Evolutionary conservation across 371 early-diverging fungal species (phyloP), one percentile per base, ranked within the genome.

Genomic region (Dichotomocladium elegans): DNA sequence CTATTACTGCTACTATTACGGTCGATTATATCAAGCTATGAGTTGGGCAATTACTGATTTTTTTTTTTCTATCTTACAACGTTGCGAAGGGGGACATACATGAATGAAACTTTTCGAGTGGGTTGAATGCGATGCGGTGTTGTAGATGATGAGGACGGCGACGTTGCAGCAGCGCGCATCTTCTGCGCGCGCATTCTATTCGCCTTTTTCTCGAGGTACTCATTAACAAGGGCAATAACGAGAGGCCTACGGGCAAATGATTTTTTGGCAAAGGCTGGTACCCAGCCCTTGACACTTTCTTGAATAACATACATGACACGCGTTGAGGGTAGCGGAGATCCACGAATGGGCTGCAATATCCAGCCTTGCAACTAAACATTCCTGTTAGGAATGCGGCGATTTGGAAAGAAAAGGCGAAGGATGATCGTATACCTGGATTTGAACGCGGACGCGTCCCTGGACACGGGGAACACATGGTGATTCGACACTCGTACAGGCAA

Each of bases 401-500:
- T 3, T 31, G 11, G n/a, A 35, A 41, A 19, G 8, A 35, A 37
- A 33, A 11, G 11, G 29, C 24, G 44, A 14, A 26, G 12, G n/a
- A 21, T 29, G 10, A 6, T 30, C 10, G 4, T 30, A 70, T 31
- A 83, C 80, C 60, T 75, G 74, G 22, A 85, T 69, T 41, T 79
- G 70, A 8, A 76, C 69, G 34, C 88, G 72, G 40, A 78, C 70
- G 49, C 79, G 75, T 24, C 81, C 81, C 17, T 69, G 64, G 22
- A 81, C 70, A 19, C 64, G 68, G 17, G 86, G 86, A 47, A 86
- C 77, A 48, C 81, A 77, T 12, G 78, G 77, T 15, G 84, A 80
- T 44, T 85, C 81, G 43, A 82, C 78, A 45, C 83, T 83, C 9
- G 85, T 82, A 44, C 82, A 77, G 4, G 82, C 88, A 63, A 85